These are phyloP conservation scores for Blepharisma stoltei DNA, from an alignment of 73 alveolate genomes.

Conservation along the genomic window DNA sequence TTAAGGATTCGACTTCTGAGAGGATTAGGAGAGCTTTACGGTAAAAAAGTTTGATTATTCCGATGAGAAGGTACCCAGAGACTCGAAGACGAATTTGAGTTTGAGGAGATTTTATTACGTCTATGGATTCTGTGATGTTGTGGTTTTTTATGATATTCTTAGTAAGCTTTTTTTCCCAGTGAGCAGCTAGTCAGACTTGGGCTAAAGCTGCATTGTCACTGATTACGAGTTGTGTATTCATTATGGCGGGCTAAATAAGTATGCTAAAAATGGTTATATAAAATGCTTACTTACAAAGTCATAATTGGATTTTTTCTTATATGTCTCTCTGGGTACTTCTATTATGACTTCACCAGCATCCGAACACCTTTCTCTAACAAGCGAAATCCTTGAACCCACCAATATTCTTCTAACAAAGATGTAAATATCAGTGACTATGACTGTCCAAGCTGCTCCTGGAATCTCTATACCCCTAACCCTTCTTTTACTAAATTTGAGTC, in stretches of 20 bases:
- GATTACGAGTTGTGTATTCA: background rate
- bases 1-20: background rate
- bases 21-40: background rate
- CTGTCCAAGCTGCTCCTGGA: slow-evolving; percentile 23
- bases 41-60: background rate
- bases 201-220: background rate
- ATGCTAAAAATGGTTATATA: too few species aligned
- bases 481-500: too few species aligned
- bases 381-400: slow-evolving; percentile 8
- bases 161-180: slow-evolving; percentile 23
- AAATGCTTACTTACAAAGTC: too few species aligned
- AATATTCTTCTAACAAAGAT: background rate
- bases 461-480: background rate
- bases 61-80: slow-evolving; percentile 7
- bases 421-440: background rate
- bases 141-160: background rate
- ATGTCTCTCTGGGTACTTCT: too few species aligned
- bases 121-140: background rate
- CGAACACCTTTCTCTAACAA: background rate
- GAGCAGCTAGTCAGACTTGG: slow-evolving; percentile 28
- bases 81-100: background rate
- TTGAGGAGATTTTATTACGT: background rate
- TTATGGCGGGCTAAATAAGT: too few species aligned
- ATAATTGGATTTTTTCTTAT: too few species aligned
- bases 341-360: too few species aligned